Base-by-base conservation (phyloP, 345 rosid species). In the Hypericum androsaemum region DNA sequence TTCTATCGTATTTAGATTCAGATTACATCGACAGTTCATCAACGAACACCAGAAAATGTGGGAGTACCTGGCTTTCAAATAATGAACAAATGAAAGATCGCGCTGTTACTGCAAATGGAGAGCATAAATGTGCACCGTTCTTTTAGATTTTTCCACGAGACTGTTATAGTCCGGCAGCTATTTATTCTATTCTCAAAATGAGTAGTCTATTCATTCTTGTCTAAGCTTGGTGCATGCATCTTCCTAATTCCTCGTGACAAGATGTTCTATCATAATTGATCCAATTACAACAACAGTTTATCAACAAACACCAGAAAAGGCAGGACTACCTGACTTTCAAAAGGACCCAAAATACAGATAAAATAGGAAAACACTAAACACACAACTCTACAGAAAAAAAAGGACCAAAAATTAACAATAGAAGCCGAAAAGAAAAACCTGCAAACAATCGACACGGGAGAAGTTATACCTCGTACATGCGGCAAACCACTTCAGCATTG, bases 381-480 rank as follows among this genome's bases (percentile, higher is more conserved):
- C 12, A 6, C 40, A 37, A 43, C 8, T 13, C 10, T 2, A 17
- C 13, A 55, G 8, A 40, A 39, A 39, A 37, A n/a, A 40, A 7
- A 41, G 41, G 35, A 38, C 7, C 28, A 38, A 7, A 37, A 13
- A 14, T 56, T 11, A 40, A 39, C 10, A 45, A 36, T 13, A 51
- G 38, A 51, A 37, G 37, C n/a, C n/a, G 12, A 5, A 12, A 9
- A 11, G 3, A 6, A 36, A 51, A 36, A 51, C n/a, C 7, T 3
- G 36, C 14, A 35, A n/a, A 37, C n/a, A 51, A 36, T 22, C 32
- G 2, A 51, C 12, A 37, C 12, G 8, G 1, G 37, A 16, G 2
- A 51, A 46, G 7, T 15, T 13, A 10, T 74, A 90, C 98, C 96
- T 92, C 98, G 39, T 92, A 92, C 96, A 88, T 88, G 59, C 87